Evolutionary conservation across 2,329 filamentous ascomycete genomes (phyloP), one percentile per base, ranked within the genome.

Genomic region (Penicillium sp.): DNA sequence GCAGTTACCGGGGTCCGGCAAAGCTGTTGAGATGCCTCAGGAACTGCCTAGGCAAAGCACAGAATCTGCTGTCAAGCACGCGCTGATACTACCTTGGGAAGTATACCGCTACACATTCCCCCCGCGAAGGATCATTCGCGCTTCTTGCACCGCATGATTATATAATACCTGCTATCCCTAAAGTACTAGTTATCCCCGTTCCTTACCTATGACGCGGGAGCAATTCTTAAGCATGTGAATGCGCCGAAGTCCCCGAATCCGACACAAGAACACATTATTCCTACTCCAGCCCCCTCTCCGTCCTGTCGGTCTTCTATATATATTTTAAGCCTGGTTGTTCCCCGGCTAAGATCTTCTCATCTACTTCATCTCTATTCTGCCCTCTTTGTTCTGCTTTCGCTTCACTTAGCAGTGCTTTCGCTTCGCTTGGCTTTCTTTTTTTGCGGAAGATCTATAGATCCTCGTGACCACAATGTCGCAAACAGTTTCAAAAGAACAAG

Each of bases 401-500:
- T 20, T n/a, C n/a, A n/a, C n/a, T n/a, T n/a, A n/a, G n/a, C n/a
- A n/a, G n/a, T n/a, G n/a, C n/a, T n/a, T n/a, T n/a, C n/a, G n/a
- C n/a, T n/a, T n/a, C n/a, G n/a, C n/a, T n/a, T n/a, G n/a, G 18
- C 23, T 47, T 30, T 20, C 49, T 52, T 9, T 38, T 21, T 16
- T 38, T 52, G 18, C 47, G 48, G n/a, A 23, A 49, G 12, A 20
- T 23, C 30, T 38, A 47, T 33, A 28, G 33, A 8, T 18, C 30
- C 28, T 23, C 33, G 38, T 45, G 14, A 30, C 6, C 49, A 82
- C 58, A 67, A 99, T 99, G 94, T 89, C 92, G 51, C 89, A 94
- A 77, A 88, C 84, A 28, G 97, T 96, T 73, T 88, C 87, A 55
- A 81, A 86, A 63, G 83, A 83, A 78, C 92, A 97, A 72, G 93